Base-by-base conservation (phyloP, 805 yeast genomes). In the Saccharomycopsis sp. region DNA sequence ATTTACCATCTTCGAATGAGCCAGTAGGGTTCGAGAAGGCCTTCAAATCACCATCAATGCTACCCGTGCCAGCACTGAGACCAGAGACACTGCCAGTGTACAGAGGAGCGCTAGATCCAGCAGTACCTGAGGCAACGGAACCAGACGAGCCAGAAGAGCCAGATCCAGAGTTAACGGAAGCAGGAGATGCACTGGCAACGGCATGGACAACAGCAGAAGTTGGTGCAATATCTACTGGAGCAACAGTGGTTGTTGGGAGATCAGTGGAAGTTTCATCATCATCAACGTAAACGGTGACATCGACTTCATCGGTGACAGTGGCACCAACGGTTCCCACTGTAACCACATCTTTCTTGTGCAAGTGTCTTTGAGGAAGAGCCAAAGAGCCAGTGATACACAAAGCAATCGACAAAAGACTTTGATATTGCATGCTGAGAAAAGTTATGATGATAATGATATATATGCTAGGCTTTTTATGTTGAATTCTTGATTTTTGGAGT, bases 1-100 rank as follows among this genome's bases (percentile, higher is more conserved):
- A 56, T 30, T 62, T 67, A 58, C 95, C 95, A 57, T 86, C 95
- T 46, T 57, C 50, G 52, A 92, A 89, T 37, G 64, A 62, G 33
- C 59, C 64, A 43, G 69, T 49, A 54, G 95, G 92, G 52, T 60
- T 66, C 8, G 64, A 52, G 65, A 65, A 83, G 46, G 69, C 61
- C 29, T 64, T 41, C 49, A 84, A 70, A 59, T 75, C 85, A 53
- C 92, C 92, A 40, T 56, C 52, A 21, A 51, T 49, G 33, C 67
- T 63, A 64, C 33, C 36, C 17, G 60, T 15, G 17, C 37, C 37
- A 16, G 34, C 8, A n/a, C 6, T 18, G 35, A 31, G 17, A 23
- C 6, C n/a, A n/a, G n/a, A 18, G 20, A 8, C 17, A 30, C n/a
- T 31, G 9, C 50, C 22, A 15, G 54, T n/a, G 17, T 15, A 19